phyloP scores from a whole-genome alignment of 192 early-diverging fungal genomes.

The Rhizophagus clarus region DNA sequence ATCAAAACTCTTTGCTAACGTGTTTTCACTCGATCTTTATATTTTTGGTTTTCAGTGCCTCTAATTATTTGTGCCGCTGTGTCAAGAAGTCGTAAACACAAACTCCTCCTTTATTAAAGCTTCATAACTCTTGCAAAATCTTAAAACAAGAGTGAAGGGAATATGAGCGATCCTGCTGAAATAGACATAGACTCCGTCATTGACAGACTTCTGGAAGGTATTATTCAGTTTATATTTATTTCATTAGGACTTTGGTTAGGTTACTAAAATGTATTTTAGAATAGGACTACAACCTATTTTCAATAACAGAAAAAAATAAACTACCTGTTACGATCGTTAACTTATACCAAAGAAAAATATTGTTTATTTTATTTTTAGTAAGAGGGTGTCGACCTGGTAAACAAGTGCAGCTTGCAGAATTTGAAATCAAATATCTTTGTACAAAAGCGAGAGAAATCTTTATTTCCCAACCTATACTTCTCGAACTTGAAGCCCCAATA shows the following conservation, averaged over 20 bases:
- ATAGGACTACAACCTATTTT: background rate
- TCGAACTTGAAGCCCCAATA: constrained; percentile 93
- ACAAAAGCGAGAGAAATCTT: constrained; percentile 93
- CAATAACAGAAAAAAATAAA: constrained; percentile 1
- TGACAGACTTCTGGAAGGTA: constrained; percentile 91
- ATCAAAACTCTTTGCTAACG: constrained; percentile 1
- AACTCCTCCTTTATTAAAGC: background rate
- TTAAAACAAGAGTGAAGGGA: constrained; percentile 20
- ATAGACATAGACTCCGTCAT: constrained; percentile 91
- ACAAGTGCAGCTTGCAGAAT: constrained; percentile 93
- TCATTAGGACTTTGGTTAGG: background rate
- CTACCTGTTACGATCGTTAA: constrained; percentile 5
- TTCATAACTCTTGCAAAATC: constrained; percentile 19
- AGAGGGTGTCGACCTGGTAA: constrained; percentile 93
- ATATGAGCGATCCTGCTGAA: constrained; percentile 54
- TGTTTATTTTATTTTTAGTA: constrained; percentile 58
- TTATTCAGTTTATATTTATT: background rate
- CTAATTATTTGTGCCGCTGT: constrained; percentile 13
- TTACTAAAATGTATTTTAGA: background rate
- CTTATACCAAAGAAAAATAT: background rate
- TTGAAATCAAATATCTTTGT: constrained; percentile 95
- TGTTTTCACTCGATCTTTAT: constrained; percentile 17
- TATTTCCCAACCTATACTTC: constrained; percentile 88
- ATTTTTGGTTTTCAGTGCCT: constrained; percentile 5
- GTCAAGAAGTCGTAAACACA: background rate